phyloP scores from a whole-genome alignment of 192 early-diverging fungal species.

The Entomortierella beljakovae region DNA sequence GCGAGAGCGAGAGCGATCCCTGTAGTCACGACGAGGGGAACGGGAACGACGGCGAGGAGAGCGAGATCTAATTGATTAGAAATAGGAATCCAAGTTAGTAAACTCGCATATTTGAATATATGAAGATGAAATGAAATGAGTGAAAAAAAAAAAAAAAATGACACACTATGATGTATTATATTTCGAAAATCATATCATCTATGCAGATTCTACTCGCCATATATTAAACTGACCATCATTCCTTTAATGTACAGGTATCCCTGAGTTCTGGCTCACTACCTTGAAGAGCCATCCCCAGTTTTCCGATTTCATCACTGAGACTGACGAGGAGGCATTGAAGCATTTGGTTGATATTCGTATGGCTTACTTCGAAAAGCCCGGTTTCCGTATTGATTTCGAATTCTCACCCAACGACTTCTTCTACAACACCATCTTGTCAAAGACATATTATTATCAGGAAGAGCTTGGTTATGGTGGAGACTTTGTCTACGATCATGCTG shows the following conservation, averaged over 20 bases:
- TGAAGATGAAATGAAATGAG: too few relatives aligned
- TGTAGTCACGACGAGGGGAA: slow-evolving; percentile 19
- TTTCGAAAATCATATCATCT: too few relatives aligned
- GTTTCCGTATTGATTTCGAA: slow-evolving; percentile 94
- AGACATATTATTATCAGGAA: slow-evolving; percentile 95
- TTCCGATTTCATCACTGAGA: slow-evolving; percentile 89
- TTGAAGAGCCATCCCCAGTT: slow-evolving; percentile 90
- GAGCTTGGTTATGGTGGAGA: slow-evolving; percentile 82
- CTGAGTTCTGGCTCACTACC: slow-evolving; percentile 96
- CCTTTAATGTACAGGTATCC: slow-evolving; percentile 72
- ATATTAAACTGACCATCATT: too few relatives aligned
- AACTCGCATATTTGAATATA: too few relatives aligned
- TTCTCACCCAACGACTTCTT: slow-evolving; percentile 94
- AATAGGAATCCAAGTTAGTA: too few relatives aligned
- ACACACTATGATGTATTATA: too few relatives aligned
- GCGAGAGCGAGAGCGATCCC: slow-evolving; percentile 30
- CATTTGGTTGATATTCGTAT: slow-evolving; percentile 90
- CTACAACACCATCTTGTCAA: slow-evolving; percentile 85
- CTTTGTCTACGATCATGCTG: slow-evolving; percentile 92
- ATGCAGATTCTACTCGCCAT: too few relatives aligned
- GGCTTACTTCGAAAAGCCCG: slow-evolving; percentile 88
- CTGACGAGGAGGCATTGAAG: slow-evolving; percentile 93
- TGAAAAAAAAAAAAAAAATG: too few relatives aligned
- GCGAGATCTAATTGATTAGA: slow-evolving; percentile 41
- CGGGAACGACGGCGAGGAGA: slow-evolving; percentile 28